Percentiles rank a stretch among this genome's conserved stretches.
Evolutionary conservation across 345 rosid species (phyloP).

Genomic region (Lepidium didymum): DNA sequence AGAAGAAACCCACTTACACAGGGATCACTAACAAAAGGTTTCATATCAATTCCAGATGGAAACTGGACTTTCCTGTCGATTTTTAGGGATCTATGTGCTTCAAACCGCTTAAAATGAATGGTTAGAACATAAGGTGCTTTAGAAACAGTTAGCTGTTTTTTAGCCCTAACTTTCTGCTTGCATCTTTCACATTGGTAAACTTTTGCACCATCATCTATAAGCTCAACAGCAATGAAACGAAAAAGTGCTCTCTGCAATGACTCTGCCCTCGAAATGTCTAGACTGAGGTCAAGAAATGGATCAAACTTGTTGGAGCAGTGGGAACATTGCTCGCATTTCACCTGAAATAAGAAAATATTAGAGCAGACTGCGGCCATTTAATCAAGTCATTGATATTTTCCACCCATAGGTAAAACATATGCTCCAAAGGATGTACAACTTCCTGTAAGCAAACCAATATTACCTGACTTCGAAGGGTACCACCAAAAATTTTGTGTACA

Average conservation of each 20-base stretch:
- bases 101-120: constrained; percentile 85
- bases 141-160: constrained; percentile 75
- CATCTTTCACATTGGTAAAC: constrained; percentile 83
- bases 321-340: constrained; percentile 69
- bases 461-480: constrained; percentile 91
- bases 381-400: neutral
- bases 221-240: constrained; percentile 71
- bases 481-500: constrained; percentile 96
- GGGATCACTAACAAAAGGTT: constrained; percentile 71
- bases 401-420: neutral
- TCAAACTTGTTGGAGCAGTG: constrained; percentile 80
- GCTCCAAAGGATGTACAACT: neutral
- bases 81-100: constrained; percentile 67
- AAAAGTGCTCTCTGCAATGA: constrained; percentile 62
- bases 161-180: constrained; percentile 83
- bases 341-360: constrained; percentile 34
- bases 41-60: constrained; percentile 60
- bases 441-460: neutral
- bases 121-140: constrained; percentile 84
- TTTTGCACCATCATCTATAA: constrained; percentile 83
- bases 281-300: constrained; percentile 89
- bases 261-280: constrained; percentile 79
- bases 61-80: constrained; percentile 68
- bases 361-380: neutral
- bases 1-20: constrained; percentile 49